phyloP scores from a whole-genome alignment of 2,329 filamentous ascomycete species.

The Zymoseptoria ardabiliae region DNA sequence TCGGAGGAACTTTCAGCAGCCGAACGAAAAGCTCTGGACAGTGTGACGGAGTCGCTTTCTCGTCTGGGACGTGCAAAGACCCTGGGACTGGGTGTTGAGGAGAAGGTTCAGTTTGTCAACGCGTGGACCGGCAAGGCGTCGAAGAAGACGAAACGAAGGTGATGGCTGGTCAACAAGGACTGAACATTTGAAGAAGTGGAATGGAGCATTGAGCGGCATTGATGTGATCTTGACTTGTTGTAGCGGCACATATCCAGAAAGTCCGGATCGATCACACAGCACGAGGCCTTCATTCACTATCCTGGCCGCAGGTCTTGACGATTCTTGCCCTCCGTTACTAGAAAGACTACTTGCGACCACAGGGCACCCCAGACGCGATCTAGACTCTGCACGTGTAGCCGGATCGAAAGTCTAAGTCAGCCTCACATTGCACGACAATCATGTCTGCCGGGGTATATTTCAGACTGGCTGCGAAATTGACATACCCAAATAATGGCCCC shows the following conservation, averaged over 20 bases:
- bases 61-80: slow-evolving; percentile 79
- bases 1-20: slow-evolving; percentile 35
- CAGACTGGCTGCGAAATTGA: not conserved
- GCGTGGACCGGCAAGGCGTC: slow-evolving; percentile 47
- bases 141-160: slow-evolving; percentile 5
- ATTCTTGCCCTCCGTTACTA: not conserved
- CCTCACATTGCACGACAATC: too few species aligned
- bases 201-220: not conserved
- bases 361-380: too few species aligned
- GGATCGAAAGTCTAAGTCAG: too few species aligned
- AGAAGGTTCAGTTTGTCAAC: slow-evolving; percentile 76
- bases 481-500: not conserved
- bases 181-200: not conserved
- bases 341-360: not conserved
- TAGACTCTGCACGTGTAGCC: too few species aligned
- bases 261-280: not conserved
- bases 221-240: not conserved
- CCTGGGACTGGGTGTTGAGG: slow-evolving; percentile 72
- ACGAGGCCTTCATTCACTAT: not conserved
- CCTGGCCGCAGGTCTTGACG: not conserved
- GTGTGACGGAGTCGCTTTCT: slow-evolving; percentile 78
- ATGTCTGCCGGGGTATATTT: not conserved
- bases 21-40: slow-evolving; percentile 67
- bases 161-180: not conserved
- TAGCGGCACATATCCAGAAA: not conserved